Conservation (phyloP, 345 rosid species). For the Streptanthus diversifolius region DNA sequence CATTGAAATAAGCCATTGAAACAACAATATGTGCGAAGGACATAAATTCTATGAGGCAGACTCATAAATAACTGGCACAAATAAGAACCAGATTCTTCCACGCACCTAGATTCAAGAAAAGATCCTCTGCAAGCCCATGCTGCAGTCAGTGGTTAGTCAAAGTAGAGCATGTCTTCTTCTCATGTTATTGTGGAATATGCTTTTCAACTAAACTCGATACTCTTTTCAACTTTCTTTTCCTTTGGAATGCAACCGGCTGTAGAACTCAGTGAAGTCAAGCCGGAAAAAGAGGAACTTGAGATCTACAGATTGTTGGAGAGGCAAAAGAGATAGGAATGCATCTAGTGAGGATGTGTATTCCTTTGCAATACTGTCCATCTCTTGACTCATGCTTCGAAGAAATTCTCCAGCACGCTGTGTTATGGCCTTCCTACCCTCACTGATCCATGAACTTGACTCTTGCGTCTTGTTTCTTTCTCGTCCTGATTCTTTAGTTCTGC, state of each 20-base stretch:
- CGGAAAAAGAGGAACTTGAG: slow-evolving; percentile 92
- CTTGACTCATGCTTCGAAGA: slow-evolving; percentile 74
- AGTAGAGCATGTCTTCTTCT: slow-evolving; percentile 22
- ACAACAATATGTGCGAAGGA: slow-evolving; percentile 22
- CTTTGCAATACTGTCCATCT: slow-evolving; percentile 63
- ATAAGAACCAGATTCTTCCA: slow-evolving; percentile 18
- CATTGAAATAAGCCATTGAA: slow-evolving; percentile 18
- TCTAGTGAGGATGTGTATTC: slow-evolving; percentile 72
- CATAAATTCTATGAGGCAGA: slow-evolving; percentile 8
- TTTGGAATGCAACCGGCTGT: slow-evolving; percentile 53
- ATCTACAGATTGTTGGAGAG: slow-evolving; percentile 85
- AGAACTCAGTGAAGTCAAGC: slow-evolving; percentile 94
- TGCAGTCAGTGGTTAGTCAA: slow-evolving; percentile 35
- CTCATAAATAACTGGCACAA: not conserved
- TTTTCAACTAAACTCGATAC: slow-evolving; percentile 17
- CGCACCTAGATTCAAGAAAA: slow-evolving; percentile 24
- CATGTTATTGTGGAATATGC: slow-evolving; percentile 23
- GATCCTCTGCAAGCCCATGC: slow-evolving; percentile 13
- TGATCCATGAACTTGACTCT: slow-evolving; percentile 62
- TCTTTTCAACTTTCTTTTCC: slow-evolving; percentile 35
- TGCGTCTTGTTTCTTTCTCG: slow-evolving; percentile 48
- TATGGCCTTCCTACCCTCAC: slow-evolving; percentile 80
- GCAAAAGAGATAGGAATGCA: slow-evolving; percentile 80
- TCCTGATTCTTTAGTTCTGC: slow-evolving; percentile 60
- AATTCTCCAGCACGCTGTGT: slow-evolving; percentile 90